Base-by-base conservation (phyloP, 2,329 filamentous ascomycete genomes). In the Diaporthe humulicola region DNA sequence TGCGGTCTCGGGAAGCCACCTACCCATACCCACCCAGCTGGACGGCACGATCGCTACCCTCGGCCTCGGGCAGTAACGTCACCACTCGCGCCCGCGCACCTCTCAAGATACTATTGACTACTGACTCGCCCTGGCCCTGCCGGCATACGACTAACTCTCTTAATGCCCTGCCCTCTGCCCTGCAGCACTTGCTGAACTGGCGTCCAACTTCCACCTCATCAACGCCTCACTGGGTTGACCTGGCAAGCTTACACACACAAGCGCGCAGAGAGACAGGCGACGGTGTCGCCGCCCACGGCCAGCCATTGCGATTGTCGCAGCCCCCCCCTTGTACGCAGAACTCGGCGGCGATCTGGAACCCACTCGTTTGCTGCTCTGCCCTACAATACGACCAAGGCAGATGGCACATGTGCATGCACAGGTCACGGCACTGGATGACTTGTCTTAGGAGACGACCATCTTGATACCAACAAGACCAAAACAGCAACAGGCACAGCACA, bases 371-470 rank as follows among this genome's bases (percentile, higher is more conserved):
- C 70, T 72, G 60, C 70, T 40, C 48, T 40, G 30, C 48, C 70
- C 45, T 72, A 48, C 45, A 33, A 54, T 56, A 64, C 70, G 57
- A 64, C 33, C 70, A 64, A 64, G 45, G 45, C 57, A 64, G 45
- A 40, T 58, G 45, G 70, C 57, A 52, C 57, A 64, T 72, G 56
- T 61, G 57, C 70, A 64, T 56, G 70, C 70, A 60, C 57, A 64
- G 60, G 70, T 64, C 57, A 72, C 57, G 70, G 70, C 70, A 52
- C 57, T 42, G 70, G 33, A 64, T 64, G 45, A 72, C 45, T 69
- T 54, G 64, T 69, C 33, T 54, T 69, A 54, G 64, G 64, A 38
- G 48, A 38, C 45, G 64, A 54, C 64, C 45, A 69, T 69, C 64
- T 69, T 69, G 64, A 25, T 69, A 69, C 64, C 64, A 50, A 22